Conservation (phyloP, 2,329 filamentous ascomycete genomes). For the Fusarium sulawesiense region DNA sequence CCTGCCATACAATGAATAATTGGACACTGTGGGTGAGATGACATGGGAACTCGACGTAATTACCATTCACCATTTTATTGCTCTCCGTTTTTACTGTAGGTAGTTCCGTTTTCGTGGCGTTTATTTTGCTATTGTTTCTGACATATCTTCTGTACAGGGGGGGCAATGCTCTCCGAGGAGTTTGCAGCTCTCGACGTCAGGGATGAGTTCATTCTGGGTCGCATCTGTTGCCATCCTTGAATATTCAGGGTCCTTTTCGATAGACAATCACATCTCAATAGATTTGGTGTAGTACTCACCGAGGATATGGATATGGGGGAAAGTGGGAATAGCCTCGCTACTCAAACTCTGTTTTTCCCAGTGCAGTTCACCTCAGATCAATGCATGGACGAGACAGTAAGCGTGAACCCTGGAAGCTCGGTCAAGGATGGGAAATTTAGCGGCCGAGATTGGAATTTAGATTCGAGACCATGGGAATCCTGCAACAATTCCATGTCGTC, state of each 20-base stretch:
- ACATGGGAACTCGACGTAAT: constrained; percentile 31
- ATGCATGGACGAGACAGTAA: neutral
- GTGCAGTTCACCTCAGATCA: neutral
- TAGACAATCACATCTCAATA: constrained; percentile 3
- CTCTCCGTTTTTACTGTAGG: constrained; percentile 27
- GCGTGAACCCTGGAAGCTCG: neutral
- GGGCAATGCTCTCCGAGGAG: neutral
- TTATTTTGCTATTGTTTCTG: neutral
- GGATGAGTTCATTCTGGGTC: constrained; percentile 22
- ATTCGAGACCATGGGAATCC: constrained; percentile 31
- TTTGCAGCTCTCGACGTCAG: constrained; percentile 25
- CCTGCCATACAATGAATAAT: neutral
- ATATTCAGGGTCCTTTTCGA: constrained; percentile 5
- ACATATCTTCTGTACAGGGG: neutral
- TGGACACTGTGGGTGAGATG: constrained; percentile 23
- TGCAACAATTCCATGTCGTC: constrained; percentile 33
- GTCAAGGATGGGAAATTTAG: constrained; percentile 28
- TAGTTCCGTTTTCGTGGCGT: constrained; percentile 31
- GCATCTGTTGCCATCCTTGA: constrained; percentile 1
- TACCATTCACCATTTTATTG: neutral
- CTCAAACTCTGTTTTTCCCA: neutral
- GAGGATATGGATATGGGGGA: neutral
- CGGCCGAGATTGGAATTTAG: constrained; percentile 22
- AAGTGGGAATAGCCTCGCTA: constrained; percentile 21
- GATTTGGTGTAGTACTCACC: constrained; percentile 2